A percentile compares a stretch with the other conserved stretches of the same genome.
phyloP scores from a whole-genome alignment of 2,329 filamentous ascomycete genomes.

The Fusarium keratoplasticum region DNA sequence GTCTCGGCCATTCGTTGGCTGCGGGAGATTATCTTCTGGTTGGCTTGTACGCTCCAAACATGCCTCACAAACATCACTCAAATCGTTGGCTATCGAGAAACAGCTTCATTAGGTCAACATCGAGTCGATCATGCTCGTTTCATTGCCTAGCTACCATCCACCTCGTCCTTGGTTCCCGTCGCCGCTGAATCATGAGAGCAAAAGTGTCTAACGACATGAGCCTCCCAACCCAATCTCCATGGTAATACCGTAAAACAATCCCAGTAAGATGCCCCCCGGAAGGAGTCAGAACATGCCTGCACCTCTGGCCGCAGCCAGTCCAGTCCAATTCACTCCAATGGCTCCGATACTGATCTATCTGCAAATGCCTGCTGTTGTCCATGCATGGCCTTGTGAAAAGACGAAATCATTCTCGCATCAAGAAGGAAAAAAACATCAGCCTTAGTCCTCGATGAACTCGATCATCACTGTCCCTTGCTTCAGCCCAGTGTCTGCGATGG shows the following conservation, averaged over 20 bases:
- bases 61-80: background rate
- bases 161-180: background rate
- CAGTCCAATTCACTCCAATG: constrained; percentile 31
- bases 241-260: constrained; percentile 18
- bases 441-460: constrained; percentile 77
- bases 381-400: constrained; percentile 21
- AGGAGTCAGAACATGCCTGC: constrained; percentile 20
- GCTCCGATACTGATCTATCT: constrained; percentile 37
- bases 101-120: background rate
- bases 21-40: background rate
- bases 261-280: constrained; percentile 16
- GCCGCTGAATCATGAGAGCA: constrained; percentile 4
- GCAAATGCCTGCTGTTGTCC: constrained; percentile 33
- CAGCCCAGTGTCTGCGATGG: constrained; percentile 83
- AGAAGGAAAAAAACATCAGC: background rate
- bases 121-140: constrained; percentile 4
- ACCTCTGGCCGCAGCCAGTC: constrained; percentile 27
- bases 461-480: constrained; percentile 97
- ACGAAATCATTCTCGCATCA: constrained; percentile 15
- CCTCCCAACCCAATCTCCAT: constrained; percentile 21
- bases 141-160: background rate
- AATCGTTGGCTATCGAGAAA: background rate
- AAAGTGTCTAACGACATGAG: constrained; percentile 31
- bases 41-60: background rate
- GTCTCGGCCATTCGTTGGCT: background rate